Percentiles rank a stretch among this genome's conserved stretches.
These are phyloP conservation scores for Knoxia roxburghii DNA, from an alignment of 257 asterid species.

Conservation along the genomic window DNA sequence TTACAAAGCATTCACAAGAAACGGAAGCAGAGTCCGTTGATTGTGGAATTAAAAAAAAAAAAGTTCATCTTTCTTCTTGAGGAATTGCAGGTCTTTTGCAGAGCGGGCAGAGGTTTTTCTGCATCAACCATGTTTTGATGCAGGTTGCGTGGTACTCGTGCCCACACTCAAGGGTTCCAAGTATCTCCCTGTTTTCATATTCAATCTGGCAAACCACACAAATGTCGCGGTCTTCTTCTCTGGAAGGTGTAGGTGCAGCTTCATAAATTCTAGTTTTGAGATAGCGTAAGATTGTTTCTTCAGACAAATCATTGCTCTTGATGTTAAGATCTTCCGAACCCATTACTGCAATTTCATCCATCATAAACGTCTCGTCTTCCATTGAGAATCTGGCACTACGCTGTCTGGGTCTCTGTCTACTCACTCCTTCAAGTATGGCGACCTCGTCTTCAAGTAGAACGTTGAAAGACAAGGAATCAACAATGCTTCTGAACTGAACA, in stretches of 20 bases:
- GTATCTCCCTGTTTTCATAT: background rate
- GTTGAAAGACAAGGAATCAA: too few species aligned
- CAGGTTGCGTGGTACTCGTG: constrained; percentile 16
- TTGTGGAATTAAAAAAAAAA: too few species aligned
- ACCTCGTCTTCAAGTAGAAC: background rate
- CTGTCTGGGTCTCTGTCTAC: background rate
- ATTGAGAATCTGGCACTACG: too few species aligned
- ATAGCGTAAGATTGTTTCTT: background rate
- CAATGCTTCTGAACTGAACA: too few species aligned
- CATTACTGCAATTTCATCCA: background rate
- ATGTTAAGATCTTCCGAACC: background rate
- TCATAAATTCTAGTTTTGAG: background rate
- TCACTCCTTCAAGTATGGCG: background rate
- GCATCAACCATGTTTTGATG: constrained; percentile 11
- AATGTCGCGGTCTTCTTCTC: too few species aligned
- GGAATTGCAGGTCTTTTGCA: constrained; percentile 3
- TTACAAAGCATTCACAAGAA: too few species aligned
- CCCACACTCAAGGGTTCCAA: constrained; percentile 11
- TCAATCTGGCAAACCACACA: constrained; percentile 1
- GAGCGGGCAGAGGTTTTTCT: constrained; percentile 12
- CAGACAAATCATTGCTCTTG: background rate
- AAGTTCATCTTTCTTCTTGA: background rate
- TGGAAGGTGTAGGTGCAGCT: too few species aligned
- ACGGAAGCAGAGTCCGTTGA: too few species aligned
- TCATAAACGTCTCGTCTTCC: background rate